Evolutionary conservation across 2,329 filamentous ascomycete genomes (phyloP).

Genomic region (Teratosphaeria destructans): DNA sequence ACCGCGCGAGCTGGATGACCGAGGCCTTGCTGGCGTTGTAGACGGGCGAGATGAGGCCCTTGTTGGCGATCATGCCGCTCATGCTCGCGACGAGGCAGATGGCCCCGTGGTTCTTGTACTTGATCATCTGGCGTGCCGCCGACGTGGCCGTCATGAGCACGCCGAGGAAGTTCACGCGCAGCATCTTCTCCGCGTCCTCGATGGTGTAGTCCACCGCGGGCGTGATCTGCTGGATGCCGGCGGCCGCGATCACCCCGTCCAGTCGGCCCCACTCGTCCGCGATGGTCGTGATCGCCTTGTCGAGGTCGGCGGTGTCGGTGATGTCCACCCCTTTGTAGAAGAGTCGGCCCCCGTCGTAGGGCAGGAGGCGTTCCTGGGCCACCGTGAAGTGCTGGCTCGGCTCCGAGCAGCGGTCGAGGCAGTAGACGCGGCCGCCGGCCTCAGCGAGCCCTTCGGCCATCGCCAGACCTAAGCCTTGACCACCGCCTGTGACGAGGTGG

Average conservation of each 20-base stretch:
- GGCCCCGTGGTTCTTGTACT: constrained; percentile 38
- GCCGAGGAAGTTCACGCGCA: constrained; percentile 41
- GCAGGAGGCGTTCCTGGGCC: not conserved
- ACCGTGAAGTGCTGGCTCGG: not conserved
- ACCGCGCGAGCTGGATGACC: constrained; percentile 42
- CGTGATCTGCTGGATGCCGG: constrained; percentile 18
- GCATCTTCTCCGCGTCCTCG: constrained; percentile 27
- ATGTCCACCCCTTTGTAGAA: constrained; percentile 39
- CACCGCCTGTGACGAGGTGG: constrained; percentile 21
- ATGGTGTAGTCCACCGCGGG: constrained; percentile 23
- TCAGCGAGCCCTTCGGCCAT: constrained; percentile 20
- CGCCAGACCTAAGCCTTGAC: constrained; percentile 20
- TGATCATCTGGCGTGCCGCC: constrained; percentile 39
- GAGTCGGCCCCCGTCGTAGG: constrained; percentile 23
- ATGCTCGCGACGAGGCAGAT: constrained; percentile 43
- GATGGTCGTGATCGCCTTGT: constrained; percentile 14
- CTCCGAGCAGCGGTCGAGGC: constrained; percentile 28
- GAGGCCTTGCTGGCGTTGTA: constrained; percentile 48
- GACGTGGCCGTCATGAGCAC: constrained; percentile 39
- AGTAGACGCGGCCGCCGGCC: constrained; percentile 20
- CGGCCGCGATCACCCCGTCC: constrained; percentile 18
- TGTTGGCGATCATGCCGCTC: constrained; percentile 41
- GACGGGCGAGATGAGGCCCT: constrained; percentile 22
- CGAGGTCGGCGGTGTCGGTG: constrained; percentile 24
- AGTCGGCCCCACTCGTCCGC: constrained; percentile 10